Conservation (phyloP, 2,329 filamentous ascomycete species). For the Diaporthe longicolla region DNA sequence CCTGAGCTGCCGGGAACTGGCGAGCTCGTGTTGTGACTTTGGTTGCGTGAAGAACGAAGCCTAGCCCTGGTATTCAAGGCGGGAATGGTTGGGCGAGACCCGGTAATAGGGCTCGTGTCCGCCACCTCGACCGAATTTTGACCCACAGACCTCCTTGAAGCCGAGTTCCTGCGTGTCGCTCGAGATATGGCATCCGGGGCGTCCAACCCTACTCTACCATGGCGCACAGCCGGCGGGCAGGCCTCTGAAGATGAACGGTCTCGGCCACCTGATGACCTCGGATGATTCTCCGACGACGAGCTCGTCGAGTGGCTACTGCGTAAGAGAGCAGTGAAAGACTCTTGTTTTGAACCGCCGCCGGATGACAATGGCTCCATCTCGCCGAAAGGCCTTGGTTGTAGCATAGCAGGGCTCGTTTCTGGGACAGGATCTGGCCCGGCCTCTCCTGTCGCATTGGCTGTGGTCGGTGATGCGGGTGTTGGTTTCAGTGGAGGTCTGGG, state of each 20-base stretch:
- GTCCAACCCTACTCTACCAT: background rate
- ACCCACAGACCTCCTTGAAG: background rate
- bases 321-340: slow-evolving; percentile 14
- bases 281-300: background rate
- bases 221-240: too few relatives aligned
- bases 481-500: background rate
- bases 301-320: slow-evolving; percentile 3
- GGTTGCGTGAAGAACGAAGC: slow-evolving; percentile 23
- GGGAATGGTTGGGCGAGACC: slow-evolving; percentile 32
- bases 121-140: background rate
- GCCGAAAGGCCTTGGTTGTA: slow-evolving; percentile 36
- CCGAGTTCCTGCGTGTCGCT: background rate
- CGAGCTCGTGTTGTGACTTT: background rate
- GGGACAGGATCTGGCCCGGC: slow-evolving; percentile 47
- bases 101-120: background rate
- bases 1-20: slow-evolving; percentile 45
- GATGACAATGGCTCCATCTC: slow-evolving; percentile 19
- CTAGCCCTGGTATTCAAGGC: slow-evolving; percentile 38
- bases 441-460: background rate
- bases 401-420: slow-evolving; percentile 50
- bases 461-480: background rate
- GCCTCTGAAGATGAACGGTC: background rate
- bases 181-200: background rate
- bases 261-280: background rate
- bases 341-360: background rate